These are phyloP conservation scores for Trapa incisa DNA, from an alignment of 345 rosid species.

Conservation along the genomic window DNA sequence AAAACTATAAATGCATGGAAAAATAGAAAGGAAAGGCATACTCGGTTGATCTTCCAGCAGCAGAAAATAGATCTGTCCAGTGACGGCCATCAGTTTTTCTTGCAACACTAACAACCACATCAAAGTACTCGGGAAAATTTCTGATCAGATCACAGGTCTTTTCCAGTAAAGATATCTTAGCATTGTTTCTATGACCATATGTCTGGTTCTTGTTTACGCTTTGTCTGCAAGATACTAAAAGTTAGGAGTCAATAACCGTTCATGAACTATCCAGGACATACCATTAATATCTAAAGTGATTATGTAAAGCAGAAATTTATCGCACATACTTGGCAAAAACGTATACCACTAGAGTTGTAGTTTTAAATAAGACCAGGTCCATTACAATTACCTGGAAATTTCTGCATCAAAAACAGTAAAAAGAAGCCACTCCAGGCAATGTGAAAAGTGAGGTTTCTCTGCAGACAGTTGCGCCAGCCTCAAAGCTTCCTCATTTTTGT, in stretches of 20 bases:
- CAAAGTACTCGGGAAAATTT: conserved; percentile 75
- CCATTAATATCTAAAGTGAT: neutral
- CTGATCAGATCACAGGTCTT: conserved; percentile 84
- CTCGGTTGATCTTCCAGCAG: conserved; percentile 99
- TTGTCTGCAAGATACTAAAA: conserved; percentile 36
- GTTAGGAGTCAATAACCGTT: neutral
- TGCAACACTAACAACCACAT: conserved; percentile 96
- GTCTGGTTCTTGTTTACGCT: conserved; percentile 49
- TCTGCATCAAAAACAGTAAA: conserved; percentile 97
- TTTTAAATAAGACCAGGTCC: neutral
- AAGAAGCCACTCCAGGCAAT: conserved; percentile 97
- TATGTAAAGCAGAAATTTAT: neutral
- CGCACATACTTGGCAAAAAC: neutral
- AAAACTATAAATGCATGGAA: conserved; percentile 1
- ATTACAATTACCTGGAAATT: conserved; percentile 59
- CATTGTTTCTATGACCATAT: conserved; percentile 26
- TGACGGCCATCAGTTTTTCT: conserved; percentile 97
- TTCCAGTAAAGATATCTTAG: conserved; percentile 54
- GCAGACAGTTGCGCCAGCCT: conserved; percentile 83
- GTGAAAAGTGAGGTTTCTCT: conserved; percentile 91
- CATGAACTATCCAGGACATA: neutral
- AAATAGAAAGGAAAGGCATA: conserved; percentile 18
- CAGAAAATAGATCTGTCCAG: conserved; percentile 90
- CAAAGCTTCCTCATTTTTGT: conserved; percentile 85
- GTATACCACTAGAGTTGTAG: neutral